phyloP scores from a whole-genome alignment of 2,329 filamentous ascomycete species.

The Pezicula radicicola region DNA sequence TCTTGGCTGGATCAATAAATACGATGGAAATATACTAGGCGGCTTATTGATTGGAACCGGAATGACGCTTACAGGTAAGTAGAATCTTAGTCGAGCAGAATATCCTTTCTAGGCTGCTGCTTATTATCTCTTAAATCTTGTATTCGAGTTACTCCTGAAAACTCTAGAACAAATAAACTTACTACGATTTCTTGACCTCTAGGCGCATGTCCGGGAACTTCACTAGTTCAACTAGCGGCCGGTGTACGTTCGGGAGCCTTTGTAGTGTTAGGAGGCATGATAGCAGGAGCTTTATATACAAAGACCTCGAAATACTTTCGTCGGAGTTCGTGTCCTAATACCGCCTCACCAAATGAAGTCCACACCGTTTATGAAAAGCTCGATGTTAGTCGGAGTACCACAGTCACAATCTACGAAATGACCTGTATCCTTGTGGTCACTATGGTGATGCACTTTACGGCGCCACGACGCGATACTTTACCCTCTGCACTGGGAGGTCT shows the following conservation, averaged over 20 bases:
- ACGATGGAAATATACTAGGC: slow-evolving; percentile 64
- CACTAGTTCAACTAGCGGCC: slow-evolving; percentile 57
- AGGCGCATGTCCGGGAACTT: slow-evolving; percentile 58
- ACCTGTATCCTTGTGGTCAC: slow-evolving; percentile 4
- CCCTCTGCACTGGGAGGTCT: slow-evolving; percentile 48
- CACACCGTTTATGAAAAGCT: slow-evolving; percentile 5
- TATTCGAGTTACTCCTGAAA: too few relatives aligned
- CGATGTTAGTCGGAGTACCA: neutral
- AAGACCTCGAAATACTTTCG: slow-evolving; percentile 5
- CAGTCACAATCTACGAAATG: slow-evolving; percentile 6
- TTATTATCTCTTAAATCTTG: too few relatives aligned
- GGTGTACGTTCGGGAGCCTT: slow-evolving; percentile 49
- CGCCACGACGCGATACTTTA: slow-evolving; percentile 27
- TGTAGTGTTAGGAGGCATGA: slow-evolving; percentile 49
- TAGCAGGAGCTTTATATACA: slow-evolving; percentile 50
- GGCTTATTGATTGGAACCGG: slow-evolving; percentile 59
- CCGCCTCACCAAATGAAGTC: neutral
- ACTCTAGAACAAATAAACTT: too few relatives aligned
- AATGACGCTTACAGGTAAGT: slow-evolving; percentile 55
- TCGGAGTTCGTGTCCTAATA: neutral
- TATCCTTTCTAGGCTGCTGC: too few relatives aligned
- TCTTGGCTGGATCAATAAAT: slow-evolving; percentile 46
- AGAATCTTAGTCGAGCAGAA: too few relatives aligned
- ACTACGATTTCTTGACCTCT: too few relatives aligned
- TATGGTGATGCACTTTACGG: neutral